Percentiles rank a stretch among this genome's conserved stretches.
phyloP scores from a whole-genome alignment of 306 rosid genomes.

The Bauhinia variegata region DNA sequence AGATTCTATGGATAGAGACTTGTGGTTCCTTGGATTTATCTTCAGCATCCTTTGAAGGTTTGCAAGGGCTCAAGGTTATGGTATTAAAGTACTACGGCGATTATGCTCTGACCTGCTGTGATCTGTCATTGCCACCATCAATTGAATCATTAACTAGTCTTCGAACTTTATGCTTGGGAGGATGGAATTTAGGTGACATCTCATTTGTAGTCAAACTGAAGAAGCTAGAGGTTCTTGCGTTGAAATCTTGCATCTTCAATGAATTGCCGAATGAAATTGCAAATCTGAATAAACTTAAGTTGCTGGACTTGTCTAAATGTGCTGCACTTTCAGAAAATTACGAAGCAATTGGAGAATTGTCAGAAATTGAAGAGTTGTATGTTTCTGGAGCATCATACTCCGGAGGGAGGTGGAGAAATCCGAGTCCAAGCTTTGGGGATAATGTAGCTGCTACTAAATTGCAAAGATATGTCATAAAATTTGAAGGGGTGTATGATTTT shows the following conservation, averaged over 20 bases:
- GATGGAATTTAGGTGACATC: constrained; percentile 10
- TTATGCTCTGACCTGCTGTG: too few species aligned
- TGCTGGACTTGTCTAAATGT: background rate
- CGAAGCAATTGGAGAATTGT: background rate
- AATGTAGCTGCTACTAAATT: too few species aligned
- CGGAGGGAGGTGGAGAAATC: too few species aligned
- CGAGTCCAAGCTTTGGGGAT: background rate
- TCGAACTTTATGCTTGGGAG: background rate
- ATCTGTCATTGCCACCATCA: constrained; percentile 20
- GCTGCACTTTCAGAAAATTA: too few species aligned
- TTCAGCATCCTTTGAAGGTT: constrained; percentile 9
- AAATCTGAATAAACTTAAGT: background rate
- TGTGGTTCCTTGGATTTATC: background rate
- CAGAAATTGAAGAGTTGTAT: background rate
- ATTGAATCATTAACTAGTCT: constrained; percentile 16
- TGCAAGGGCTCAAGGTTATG: constrained; percentile 24
- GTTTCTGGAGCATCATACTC: too few species aligned
- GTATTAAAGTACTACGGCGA: too few species aligned
- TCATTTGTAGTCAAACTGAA: constrained; percentile 13
- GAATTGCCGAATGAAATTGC: background rate
- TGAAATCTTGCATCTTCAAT: background rate
- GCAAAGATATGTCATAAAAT: background rate
- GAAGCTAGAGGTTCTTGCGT: constrained; percentile 30
- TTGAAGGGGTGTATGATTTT: background rate
- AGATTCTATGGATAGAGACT: constrained; percentile 10